Evolutionary conservation across 257 asterid species (phyloP).

Genomic region (Orobanche coerulescens): DNA sequence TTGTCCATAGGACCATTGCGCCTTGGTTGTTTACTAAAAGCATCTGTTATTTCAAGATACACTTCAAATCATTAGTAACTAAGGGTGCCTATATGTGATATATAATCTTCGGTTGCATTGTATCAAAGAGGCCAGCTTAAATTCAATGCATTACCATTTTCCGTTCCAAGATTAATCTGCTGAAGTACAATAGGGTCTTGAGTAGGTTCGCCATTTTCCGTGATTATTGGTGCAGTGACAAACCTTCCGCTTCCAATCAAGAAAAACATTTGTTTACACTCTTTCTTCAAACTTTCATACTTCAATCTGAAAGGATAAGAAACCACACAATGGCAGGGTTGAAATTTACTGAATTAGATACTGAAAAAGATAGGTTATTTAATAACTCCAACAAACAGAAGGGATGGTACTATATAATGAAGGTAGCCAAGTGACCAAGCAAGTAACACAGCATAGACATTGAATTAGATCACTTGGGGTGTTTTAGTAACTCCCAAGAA

Average conservation of each 20-base stretch:
- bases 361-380: neutral
- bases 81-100: too few relatives aligned
- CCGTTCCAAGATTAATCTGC: slow-evolving; percentile 41
- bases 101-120: neutral
- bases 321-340: neutral
- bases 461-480: neutral
- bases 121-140: neutral
- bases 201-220: slow-evolving; percentile 71
- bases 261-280: slow-evolving; percentile 73
- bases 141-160: slow-evolving; percentile 15
- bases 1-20: slow-evolving; percentile 36
- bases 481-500: neutral
- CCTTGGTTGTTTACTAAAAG: neutral
- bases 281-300: slow-evolving; percentile 65
- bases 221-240: slow-evolving; percentile 78
- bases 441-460: neutral
- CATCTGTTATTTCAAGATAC: slow-evolving; percentile 22
- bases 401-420: neutral
- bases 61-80: slow-evolving; percentile 16
- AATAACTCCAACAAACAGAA: neutral
- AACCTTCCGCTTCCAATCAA: slow-evolving; percentile 79
- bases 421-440: neutral
- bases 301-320: slow-evolving; percentile 46
- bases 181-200: slow-evolving; percentile 81
- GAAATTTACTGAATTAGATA: neutral